A percentile compares a stretch with the other conserved stretches of the same genome.
Evolutionary conservation across 768 basidiomycete species (phyloP).

Genomic region (Xerocomus brunneocitrinus): DNA sequence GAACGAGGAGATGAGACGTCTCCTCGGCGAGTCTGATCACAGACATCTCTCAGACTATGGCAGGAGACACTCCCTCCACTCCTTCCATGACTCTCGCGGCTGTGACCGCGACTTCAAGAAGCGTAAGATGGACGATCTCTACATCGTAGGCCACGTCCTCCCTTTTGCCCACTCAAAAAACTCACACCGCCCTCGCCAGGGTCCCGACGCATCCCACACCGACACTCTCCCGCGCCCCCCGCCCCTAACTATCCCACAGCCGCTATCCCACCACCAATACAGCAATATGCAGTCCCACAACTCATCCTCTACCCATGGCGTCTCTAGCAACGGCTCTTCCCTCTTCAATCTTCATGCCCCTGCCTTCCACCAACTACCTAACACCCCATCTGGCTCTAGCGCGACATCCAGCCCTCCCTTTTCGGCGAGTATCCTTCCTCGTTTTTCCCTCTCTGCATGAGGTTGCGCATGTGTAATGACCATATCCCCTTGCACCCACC

Average conservation of each 20-base stretch:
- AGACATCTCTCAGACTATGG: slow-evolving; percentile 37
- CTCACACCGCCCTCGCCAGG: slow-evolving; percentile 27
- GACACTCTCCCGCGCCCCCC: slow-evolving; percentile 40
- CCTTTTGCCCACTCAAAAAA: not conserved
- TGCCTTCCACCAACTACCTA: slow-evolving; percentile 58
- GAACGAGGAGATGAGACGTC: slow-evolving; percentile 68
- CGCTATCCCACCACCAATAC: slow-evolving; percentile 48
- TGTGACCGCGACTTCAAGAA: slow-evolving; percentile 61
- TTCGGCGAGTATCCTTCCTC: slow-evolving; percentile 73
- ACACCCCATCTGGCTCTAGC: slow-evolving; percentile 69
- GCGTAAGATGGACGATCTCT: slow-evolving; percentile 57
- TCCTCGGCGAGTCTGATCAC: slow-evolving; percentile 48
- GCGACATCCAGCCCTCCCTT: slow-evolving; percentile 76
- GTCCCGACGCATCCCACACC: slow-evolving; percentile 42
- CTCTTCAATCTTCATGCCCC: slow-evolving; percentile 53
- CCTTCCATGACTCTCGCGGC: slow-evolving; percentile 45
- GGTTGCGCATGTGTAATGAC: slow-evolving; percentile 54
- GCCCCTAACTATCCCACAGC: slow-evolving; percentile 60
- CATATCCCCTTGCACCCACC: slow-evolving; percentile 35
- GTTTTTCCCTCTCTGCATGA: slow-evolving; percentile 25
- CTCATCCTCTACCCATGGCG: slow-evolving; percentile 38
- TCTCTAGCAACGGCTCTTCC: slow-evolving; percentile 36
- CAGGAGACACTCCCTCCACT: slow-evolving; percentile 43
- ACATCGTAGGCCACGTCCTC: slow-evolving; percentile 38
- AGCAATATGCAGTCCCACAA: slow-evolving; percentile 37